These are phyloP conservation scores for Anthracocystis setariae DNA, from an alignment of 1,284 basidiomycete species.

Conservation along the genomic window DNA sequence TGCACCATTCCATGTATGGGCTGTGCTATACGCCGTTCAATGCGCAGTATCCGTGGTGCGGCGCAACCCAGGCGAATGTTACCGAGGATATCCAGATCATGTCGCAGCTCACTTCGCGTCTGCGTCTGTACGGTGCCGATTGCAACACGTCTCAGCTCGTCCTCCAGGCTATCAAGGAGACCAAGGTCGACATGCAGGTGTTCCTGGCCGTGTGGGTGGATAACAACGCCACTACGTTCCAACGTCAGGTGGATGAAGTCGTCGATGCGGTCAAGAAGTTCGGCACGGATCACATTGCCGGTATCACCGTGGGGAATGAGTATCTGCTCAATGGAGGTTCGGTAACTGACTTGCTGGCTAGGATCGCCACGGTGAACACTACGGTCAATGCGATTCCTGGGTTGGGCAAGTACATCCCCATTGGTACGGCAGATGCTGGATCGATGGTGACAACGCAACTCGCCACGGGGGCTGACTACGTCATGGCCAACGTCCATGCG, in stretches of 20 bases:
- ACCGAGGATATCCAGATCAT: conserved; percentile 70
- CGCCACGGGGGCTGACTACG: conserved; percentile 74
- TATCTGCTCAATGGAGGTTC: conserved; percentile 53
- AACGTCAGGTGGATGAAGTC: conserved; percentile 77
- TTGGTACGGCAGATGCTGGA: conserved; percentile 92
- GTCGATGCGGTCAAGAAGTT: conserved; percentile 78
- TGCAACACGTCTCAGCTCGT: conserved; percentile 72
- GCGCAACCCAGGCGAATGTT: conserved; percentile 69
- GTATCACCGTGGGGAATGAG: conserved; percentile 74
- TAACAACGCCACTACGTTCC: conserved; percentile 77
- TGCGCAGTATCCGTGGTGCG: conserved; percentile 68
- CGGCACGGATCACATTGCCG: conserved; percentile 80
- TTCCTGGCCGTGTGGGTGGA: conserved; percentile 83
- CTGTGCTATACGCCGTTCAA: conserved; percentile 60
- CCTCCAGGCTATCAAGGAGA: conserved; percentile 83
- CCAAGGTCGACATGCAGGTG: conserved; percentile 86
- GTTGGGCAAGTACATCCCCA: conserved; percentile 72
- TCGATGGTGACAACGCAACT: conserved; percentile 76
- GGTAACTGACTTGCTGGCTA: conserved; percentile 71
- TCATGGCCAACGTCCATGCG: conserved; percentile 85
- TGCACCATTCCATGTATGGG: conserved; percentile 75
- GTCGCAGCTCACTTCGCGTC: conserved; percentile 66
- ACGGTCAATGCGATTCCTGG: conserved; percentile 70
- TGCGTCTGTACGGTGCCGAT: conserved; percentile 69
- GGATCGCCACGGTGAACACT: conserved; percentile 75